Percentiles rank a stretch among this genome's conserved stretches.
These are phyloP conservation scores for Peterozyma xylosa DNA, from an alignment of 805 yeast genomes.

Conservation along the genomic window DNA sequence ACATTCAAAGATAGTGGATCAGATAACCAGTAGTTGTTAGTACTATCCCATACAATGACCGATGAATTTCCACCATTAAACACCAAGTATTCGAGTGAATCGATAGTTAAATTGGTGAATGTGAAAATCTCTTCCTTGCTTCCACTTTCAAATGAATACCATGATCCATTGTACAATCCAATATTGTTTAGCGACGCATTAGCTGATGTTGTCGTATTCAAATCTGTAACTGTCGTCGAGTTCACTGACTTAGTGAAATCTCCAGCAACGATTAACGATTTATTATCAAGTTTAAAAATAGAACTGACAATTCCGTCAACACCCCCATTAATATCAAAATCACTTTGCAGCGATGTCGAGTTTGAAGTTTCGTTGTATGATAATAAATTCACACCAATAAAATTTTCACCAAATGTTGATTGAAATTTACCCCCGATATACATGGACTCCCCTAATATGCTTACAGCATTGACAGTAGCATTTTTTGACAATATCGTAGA, in stretches of 20 bases:
- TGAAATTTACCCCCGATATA: slow-evolving; percentile 44
- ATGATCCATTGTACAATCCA: slow-evolving; percentile 30
- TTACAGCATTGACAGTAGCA: slow-evolving; percentile 31
- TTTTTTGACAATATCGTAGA: slow-evolving; percentile 24
- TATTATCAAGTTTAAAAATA: slow-evolving; percentile 20
- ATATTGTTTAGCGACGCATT: slow-evolving; percentile 26
- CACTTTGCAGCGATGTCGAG: slow-evolving; percentile 3
- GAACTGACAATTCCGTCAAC: slow-evolving; percentile 29
- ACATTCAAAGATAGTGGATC: slow-evolving; percentile 22
- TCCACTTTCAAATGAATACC: slow-evolving; percentile 35
- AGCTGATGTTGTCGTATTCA: slow-evolving; percentile 12
- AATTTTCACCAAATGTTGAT: slow-evolving; percentile 27
- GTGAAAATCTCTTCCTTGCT: slow-evolving; percentile 9
- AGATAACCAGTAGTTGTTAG: slow-evolving; percentile 27
- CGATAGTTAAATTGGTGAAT: slow-evolving; percentile 27
- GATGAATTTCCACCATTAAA: slow-evolving; percentile 22
- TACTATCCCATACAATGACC: slow-evolving; percentile 33
- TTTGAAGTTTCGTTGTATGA: slow-evolving; percentile 13
- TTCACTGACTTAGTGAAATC: slow-evolving; percentile 29
- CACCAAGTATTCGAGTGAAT: slow-evolving; percentile 31
- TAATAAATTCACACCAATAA: slow-evolving; percentile 24
- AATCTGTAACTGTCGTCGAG: slow-evolving; percentile 11
- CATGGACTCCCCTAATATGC: slow-evolving; percentile 23
- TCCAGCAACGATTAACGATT: slow-evolving; percentile 39
- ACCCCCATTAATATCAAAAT: slow-evolving; percentile 24